Conservation (phyloP, 2,329 filamentous ascomycete species). For the Fusarium irregulare region DNA sequence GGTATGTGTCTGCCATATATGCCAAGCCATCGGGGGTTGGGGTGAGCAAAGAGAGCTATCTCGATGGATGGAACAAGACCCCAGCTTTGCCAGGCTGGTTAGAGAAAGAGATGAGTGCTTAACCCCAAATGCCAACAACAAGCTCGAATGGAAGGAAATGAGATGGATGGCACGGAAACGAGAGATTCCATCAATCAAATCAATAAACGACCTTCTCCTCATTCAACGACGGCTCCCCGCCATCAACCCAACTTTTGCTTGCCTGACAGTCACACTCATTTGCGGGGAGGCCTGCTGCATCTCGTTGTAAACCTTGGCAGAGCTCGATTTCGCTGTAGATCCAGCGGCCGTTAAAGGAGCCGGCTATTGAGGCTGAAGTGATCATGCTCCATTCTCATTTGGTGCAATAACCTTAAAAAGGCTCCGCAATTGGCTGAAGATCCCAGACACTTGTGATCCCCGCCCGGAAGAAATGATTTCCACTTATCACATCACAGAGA, state of each 20-base stretch:
- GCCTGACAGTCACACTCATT: slow-evolving; percentile 5
- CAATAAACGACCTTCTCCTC: slow-evolving; percentile 28
- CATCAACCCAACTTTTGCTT: slow-evolving; percentile 11
- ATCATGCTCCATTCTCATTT: slow-evolving; percentile 29
- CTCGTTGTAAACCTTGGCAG: slow-evolving; percentile 30
- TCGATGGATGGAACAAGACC: slow-evolving; percentile 69
- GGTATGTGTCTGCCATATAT: slow-evolving; percentile 79
- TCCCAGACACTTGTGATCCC: slow-evolving; percentile 19
- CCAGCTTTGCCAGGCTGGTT: slow-evolving; percentile 72
- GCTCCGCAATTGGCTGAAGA: slow-evolving; percentile 21
- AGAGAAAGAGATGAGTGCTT: slow-evolving; percentile 58
- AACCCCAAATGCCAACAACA: slow-evolving; percentile 26
- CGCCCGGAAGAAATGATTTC: slow-evolving; percentile 29
- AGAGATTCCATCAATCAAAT: slow-evolving; percentile 45
- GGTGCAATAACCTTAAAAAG: slow-evolving; percentile 30
- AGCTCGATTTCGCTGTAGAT: slow-evolving; percentile 21
- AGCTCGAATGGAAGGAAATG: slow-evolving; percentile 28
- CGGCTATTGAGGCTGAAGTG: slow-evolving; percentile 32
- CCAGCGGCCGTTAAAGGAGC: slow-evolving; percentile 21
- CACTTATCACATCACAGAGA: slow-evolving; percentile 37
- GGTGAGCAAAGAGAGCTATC: slow-evolving; percentile 64
- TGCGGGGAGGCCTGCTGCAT: slow-evolving; percentile 30
- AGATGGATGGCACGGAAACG: slow-evolving; percentile 19
- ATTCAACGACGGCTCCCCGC: slow-evolving; percentile 25
- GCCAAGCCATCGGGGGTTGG: slow-evolving; percentile 70